These are phyloP conservation scores for Tylopilus sp. DNA, from an alignment of 1,284 basidiomycete species.

Conservation along the genomic window DNA sequence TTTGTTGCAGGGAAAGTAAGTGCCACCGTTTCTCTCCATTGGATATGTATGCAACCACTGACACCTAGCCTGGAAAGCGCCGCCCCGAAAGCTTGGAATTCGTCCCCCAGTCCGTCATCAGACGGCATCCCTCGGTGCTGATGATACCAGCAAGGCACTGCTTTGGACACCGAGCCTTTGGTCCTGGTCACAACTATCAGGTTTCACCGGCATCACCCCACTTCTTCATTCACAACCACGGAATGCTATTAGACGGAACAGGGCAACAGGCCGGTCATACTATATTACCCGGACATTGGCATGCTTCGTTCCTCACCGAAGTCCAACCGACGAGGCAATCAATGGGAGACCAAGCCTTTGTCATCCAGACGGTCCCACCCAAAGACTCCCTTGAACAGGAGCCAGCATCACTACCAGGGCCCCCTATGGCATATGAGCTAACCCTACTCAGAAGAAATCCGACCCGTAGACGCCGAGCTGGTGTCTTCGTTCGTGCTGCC, in stretches of 20 bases:
- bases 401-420: neutral
- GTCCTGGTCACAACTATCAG: constrained; percentile 3
- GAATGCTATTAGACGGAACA: constrained; percentile 1
- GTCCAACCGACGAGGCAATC: neutral
- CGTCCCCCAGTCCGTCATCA: constrained; percentile 28
- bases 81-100: constrained; percentile 28
- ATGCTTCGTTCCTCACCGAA: constrained; percentile 3
- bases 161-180: neutral
- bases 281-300: neutral
- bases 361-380: neutral
- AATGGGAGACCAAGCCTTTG: neutral
- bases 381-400: neutral
- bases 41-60: neutral
- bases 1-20: constrained; percentile 8
- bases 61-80: constrained; percentile 7
- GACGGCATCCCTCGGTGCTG: constrained; percentile 20
- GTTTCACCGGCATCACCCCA: neutral
- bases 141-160: neutral
- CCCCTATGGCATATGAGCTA: neutral
- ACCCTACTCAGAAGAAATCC: neutral
- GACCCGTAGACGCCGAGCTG: constrained; percentile 8
- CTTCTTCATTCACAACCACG: constrained; percentile 2
- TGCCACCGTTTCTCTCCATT: neutral
- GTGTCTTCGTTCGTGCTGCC: constrained; percentile 23
- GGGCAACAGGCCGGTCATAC: constrained; percentile 3